Evolutionary conservation across 805 yeast species (phyloP).

Genomic region (Kazachstania bromeliacearum): DNA sequence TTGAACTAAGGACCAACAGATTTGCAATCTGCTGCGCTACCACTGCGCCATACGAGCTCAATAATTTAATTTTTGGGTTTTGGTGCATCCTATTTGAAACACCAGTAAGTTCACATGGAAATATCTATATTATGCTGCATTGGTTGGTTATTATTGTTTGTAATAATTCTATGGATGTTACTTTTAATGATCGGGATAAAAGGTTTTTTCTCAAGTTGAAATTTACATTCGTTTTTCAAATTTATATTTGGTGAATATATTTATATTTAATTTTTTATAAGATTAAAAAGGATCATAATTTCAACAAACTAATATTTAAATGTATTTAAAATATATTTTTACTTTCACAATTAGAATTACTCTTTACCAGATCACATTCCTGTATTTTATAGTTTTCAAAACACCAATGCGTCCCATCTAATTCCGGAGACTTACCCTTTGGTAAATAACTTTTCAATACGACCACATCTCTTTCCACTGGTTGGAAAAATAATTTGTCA

Average conservation of each 20-base stretch:
- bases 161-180: neutral
- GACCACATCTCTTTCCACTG: slow-evolving; percentile 12
- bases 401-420: slow-evolving; percentile 17
- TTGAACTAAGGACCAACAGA: slow-evolving; percentile 98
- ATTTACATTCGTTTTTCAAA: no score
- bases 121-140: neutral
- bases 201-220: neutral
- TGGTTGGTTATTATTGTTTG: neutral
- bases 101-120: no score
- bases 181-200: neutral
- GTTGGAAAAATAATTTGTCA: slow-evolving; percentile 22
- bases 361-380: no score
- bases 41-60: slow-evolving; percentile 90
- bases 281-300: no score
- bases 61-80: neutral
- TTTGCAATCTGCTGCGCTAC: slow-evolving; percentile 99
- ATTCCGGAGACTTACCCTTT: slow-evolving; percentile 20
- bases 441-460: slow-evolving; percentile 16
- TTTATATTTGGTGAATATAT: no score
- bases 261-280: no score
- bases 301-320: no score
- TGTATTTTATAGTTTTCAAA: slow-evolving; percentile 9
- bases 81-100: no score
- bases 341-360: no score
- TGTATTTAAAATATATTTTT: no score